These are phyloP conservation scores for Botrytis medusae DNA, from an alignment of 2,329 filamentous ascomycete genomes.

Conservation along the genomic window DNA sequence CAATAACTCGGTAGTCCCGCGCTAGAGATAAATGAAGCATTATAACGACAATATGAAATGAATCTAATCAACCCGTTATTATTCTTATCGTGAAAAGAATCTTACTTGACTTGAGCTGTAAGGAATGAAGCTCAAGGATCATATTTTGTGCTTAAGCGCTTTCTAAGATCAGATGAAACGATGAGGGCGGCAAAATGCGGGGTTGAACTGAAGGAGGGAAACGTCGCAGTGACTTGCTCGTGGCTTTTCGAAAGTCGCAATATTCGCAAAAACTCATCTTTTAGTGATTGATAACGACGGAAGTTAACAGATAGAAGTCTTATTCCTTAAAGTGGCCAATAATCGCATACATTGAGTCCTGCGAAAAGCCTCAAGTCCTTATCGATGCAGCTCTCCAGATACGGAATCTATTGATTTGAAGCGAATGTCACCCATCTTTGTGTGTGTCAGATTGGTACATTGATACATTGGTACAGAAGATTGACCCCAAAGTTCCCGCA, in stretches of 20 bases:
- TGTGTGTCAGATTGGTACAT: neutral
- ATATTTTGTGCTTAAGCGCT: neutral
- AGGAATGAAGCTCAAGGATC: neutral
- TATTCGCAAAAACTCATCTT: neutral
- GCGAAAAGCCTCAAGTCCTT: neutral
- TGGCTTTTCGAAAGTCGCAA: neutral
- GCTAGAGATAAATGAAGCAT: neutral
- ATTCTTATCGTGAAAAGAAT: neutral
- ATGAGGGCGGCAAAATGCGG: neutral
- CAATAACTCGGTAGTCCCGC: neutral
- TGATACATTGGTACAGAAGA: neutral
- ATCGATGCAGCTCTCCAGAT: neutral
- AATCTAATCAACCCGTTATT: neutral
- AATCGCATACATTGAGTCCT: neutral
- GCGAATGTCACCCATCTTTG: neutral
- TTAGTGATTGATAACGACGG: too few relatives aligned
- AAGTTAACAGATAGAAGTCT: neutral
- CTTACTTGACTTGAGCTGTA: neutral
- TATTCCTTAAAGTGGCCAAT: neutral
- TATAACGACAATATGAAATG: neutral
- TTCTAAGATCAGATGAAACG: neutral
- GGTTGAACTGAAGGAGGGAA: neutral
- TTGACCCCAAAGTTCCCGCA: neutral
- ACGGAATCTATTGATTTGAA: neutral
- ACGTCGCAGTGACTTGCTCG: neutral